Base-by-base conservation (phyloP, 768 basidiomycete species). In the Boletus sp. region DNA sequence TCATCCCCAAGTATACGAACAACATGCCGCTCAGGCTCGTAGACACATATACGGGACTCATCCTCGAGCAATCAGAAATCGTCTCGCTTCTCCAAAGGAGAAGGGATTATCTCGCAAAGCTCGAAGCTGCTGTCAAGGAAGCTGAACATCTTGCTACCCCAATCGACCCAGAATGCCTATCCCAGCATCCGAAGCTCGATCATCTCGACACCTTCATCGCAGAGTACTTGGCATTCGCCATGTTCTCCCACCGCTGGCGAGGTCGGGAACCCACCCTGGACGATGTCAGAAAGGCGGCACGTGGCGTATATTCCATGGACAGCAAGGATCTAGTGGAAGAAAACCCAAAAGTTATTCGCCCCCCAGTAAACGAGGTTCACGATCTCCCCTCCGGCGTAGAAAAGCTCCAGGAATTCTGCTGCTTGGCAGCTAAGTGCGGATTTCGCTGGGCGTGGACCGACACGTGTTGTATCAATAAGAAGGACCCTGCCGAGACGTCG, bases 341-440 rank as follows among this genome's bases (percentile, higher is more conserved):
- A 35, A 14, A 36, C 9, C 11, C 37, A 9, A 39, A 44, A 5
- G 47, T 36, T n/a, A 11, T 59, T 39, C 48, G n/a, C 17, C 14
- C 46, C 2, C 39, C 50, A 30, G 24, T 55, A 35, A 40, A 18
- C 14, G 32, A 41, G 2, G 7, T n/a, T 11, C 9, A 12, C 49
- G 44, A 52, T 12, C 41, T 48, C 36, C 5, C 52, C 0, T 28
- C 39, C 7, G 59, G 64, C n/a, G 45, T 57, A 11, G 30, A 40
- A 36, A 69, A 71, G 44, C 68, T 70, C 20, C 70, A 71, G 17
- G 63, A 72, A 12, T 71, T 66, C 32, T 70, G 70, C 40, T 72
- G 68, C 28, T 15, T 57, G 7, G 63, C 63, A 6, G 70, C 68
- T 1, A 70, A 63, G 44, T 71, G 66, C 29, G 69, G 70, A 2